phyloP scores from a whole-genome alignment of 2,329 filamentous ascomycete species.

The Trichothecium roseum region DNA sequence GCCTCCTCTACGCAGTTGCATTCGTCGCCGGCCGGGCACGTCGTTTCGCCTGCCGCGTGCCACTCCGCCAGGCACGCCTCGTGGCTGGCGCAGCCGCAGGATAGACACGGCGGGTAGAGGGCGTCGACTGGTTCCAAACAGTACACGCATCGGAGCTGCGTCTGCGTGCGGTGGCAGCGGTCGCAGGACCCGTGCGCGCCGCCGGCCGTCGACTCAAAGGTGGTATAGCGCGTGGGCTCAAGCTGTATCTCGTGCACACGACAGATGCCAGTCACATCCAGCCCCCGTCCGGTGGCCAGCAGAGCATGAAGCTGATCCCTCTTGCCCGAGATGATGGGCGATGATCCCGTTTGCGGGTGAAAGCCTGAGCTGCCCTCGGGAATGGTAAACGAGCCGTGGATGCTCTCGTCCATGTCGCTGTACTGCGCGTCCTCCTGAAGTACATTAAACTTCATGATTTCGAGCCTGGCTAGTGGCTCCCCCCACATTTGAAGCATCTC shows the following conservation, averaged over 20 bases:
- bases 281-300: conserved; percentile 41
- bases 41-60: conserved; percentile 43
- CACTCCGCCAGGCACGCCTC: conserved; percentile 48
- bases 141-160: conserved; percentile 50
- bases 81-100: conserved; percentile 53
- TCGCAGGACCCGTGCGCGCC: conserved; percentile 40
- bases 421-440: conserved; percentile 35
- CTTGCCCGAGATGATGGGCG: conserved; percentile 47
- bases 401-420: conserved; percentile 17
- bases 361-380: conserved; percentile 23
- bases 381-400: conserved; percentile 24
- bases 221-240: conserved; percentile 42
- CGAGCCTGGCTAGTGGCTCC: conserved; percentile 50
- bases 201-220: conserved; percentile 24
- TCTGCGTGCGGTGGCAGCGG: conserved; percentile 43
- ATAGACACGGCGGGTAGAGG: conserved; percentile 50
- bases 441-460: conserved; percentile 60
- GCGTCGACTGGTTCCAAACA: conserved; percentile 51
- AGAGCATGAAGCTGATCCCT: conserved; percentile 40
- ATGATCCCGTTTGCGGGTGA: conserved; percentile 28
- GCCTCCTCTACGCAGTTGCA: conserved; percentile 51
- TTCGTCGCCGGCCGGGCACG: conserved; percentile 55
- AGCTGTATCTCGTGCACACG: conserved; percentile 52
- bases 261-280: conserved; percentile 54
- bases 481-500: conserved; percentile 59